Evolutionary conservation across 192 early-diverging fungal species (phyloP), one percentile per base, ranked within the genome.

Genomic region (Entomortierella beljakovae): DNA sequence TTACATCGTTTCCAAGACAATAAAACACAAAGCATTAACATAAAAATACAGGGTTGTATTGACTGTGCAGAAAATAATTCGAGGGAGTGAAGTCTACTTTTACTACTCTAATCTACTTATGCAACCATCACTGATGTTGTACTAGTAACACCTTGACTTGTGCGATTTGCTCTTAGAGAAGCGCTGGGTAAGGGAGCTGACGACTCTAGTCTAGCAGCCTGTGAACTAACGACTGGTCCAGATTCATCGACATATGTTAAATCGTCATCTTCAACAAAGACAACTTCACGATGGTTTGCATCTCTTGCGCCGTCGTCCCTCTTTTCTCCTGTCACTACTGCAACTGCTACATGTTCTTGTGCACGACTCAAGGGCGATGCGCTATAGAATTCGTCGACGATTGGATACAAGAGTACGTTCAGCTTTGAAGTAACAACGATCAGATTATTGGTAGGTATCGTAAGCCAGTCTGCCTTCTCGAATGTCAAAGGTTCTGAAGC

Each of bases 401-500:
- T 92, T 25, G 93, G 93, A 53, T 87, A 89, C 71, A 93, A 68
- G 52, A 90, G 86, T 5, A 94, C 91, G 42, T 92, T 94, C 59
- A 92, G 69, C 64, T 89, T 90, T 15, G 92, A 89, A 26, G 93
- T 94, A 48, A 94, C 88, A 15, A 94, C 88, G 37, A 94, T 77
- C 61, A 92, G 32, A 8, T 87, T 92, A 60, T 94, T 94, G 18
- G 89, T 90, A 2, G 93, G 93, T 49, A 94, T 91, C 32, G 86
- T 91, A 64, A 92, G 68, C 93, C 93, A 94, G 83, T 94, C 93
- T 9, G 91, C 88, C 61, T 89, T 89, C 65, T 92, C 92, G 58
- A 91, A 94, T 25, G 93, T 94, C 40, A 94, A 67, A n/a, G 93
- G 93, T 68, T 94, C 93, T 0, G 89, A 90, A 0, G 93, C 92